Evolutionary conservation across 1,284 basidiomycete species (phyloP).

Genomic region (Vanrija sp.): DNA sequence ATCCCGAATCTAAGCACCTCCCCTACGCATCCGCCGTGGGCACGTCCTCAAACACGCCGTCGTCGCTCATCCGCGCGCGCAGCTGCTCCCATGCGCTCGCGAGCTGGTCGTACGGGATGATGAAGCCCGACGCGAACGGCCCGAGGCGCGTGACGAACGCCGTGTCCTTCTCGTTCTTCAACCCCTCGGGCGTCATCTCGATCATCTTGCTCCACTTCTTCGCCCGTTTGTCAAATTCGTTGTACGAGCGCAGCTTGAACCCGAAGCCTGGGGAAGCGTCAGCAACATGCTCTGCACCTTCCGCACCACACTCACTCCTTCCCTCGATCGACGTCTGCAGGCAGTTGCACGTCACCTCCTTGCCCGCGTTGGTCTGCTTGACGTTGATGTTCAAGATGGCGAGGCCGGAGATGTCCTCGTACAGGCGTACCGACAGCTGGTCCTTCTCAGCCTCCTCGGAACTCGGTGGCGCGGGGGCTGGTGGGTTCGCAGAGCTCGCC

Average conservation of each 20-base stretch:
- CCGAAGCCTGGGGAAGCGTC: constrained; percentile 29
- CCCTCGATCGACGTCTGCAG: constrained; percentile 31
- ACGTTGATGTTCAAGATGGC: constrained; percentile 38
- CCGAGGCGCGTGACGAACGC: constrained; percentile 29
- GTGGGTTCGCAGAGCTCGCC: neutral
- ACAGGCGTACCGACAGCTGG: constrained; percentile 27
- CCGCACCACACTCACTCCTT: constrained; percentile 31
- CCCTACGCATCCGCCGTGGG: no score
- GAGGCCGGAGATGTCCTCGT: constrained; percentile 45
- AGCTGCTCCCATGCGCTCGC: constrained; percentile 23
- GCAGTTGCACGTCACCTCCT: constrained; percentile 42
- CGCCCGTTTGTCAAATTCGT: constrained; percentile 22
- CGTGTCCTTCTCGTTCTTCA: constrained; percentile 31
- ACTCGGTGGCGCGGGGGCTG: neutral
- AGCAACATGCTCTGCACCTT: neutral
- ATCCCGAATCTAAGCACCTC: no score
- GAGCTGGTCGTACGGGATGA: constrained; percentile 23
- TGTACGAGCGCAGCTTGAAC: constrained; percentile 43
- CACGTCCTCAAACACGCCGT: constrained; percentile 2
- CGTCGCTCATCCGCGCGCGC: constrained; percentile 13
- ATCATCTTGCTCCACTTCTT: constrained; percentile 29
- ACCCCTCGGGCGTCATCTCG: constrained; percentile 26
- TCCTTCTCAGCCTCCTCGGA: constrained; percentile 8
- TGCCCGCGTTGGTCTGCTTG: constrained; percentile 24
- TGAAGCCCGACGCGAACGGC: constrained; percentile 28